Evolutionary conservation across 495 filamentous ascomycete genomes (phyloP).

Genomic region (Physcia stellaris): DNA sequence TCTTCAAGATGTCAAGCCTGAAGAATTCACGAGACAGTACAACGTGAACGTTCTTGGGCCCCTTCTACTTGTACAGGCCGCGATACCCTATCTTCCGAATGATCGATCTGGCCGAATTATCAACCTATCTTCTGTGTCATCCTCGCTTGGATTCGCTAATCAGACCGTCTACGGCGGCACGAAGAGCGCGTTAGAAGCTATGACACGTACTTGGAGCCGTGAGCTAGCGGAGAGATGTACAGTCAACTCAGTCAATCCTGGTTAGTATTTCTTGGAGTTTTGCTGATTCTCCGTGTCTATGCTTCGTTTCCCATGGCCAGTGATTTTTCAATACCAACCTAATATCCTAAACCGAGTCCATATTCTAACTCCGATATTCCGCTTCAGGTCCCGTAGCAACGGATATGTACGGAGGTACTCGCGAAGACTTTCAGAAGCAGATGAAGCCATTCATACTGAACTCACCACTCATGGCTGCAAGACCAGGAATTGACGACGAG

Average conservation of each 20-base stretch:
- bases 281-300: too few relatives aligned
- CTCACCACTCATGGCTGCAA: conserved; percentile 47
- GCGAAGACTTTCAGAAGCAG: conserved; percentile 38
- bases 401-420: conserved; percentile 53
- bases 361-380: too few relatives aligned
- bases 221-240: conserved; percentile 68
- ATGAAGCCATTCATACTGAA: conserved; percentile 51
- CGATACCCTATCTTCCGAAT: conserved; percentile 51
- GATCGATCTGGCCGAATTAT: conserved; percentile 70
- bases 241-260: conserved; percentile 79
- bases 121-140: conserved; percentile 60
- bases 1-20: conserved; percentile 41
- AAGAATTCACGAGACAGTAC: conserved; percentile 59
- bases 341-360: too few relatives aligned
- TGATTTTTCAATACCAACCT: too few relatives aligned
- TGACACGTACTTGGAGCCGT: conserved; percentile 79
- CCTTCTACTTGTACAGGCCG: conserved; percentile 63
- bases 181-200: conserved; percentile 81
- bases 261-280: too few relatives aligned
- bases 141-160: conserved; percentile 50
- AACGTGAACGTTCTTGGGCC: conserved; percentile 76
- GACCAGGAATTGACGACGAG: conserved; percentile 43
- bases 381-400: conserved; percentile 77
- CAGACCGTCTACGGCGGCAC: conserved; percentile 78
- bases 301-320: too few relatives aligned